phyloP scores from a whole-genome alignment of 2,329 filamentous ascomycete species.

The Tympanopsis confertula region DNA sequence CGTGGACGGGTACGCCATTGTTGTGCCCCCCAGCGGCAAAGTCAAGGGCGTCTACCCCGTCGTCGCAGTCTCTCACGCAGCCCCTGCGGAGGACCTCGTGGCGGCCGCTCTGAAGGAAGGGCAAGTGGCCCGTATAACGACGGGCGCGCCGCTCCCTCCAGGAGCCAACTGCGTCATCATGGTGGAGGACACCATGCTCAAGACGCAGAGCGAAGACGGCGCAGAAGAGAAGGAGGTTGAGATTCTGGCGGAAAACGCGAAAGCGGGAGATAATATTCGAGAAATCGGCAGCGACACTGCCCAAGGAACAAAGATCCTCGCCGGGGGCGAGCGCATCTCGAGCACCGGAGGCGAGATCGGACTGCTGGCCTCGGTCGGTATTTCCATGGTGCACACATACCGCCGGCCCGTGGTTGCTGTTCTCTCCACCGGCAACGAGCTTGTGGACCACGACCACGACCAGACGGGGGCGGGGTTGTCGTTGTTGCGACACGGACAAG shows the following conservation, averaged over 20 bases:
- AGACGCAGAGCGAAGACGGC: conserved; percentile 64
- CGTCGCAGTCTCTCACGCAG: conserved; percentile 73
- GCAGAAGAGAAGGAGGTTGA: conserved; percentile 80
- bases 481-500: conserved; percentile 69
- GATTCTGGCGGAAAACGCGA: conserved; percentile 67
- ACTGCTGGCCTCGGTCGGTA: conserved; percentile 74
- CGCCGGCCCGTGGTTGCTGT: conserved; percentile 71
- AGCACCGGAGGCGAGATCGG: conserved; percentile 84
- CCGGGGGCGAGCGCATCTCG: conserved; percentile 71
- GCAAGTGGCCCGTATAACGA: conserved; percentile 81
- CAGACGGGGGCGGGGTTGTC: too few species aligned
- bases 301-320: conserved; percentile 57
- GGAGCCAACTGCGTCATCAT: conserved; percentile 87
- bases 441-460: conserved; percentile 61
- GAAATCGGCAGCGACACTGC: conserved; percentile 82
- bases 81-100: conserved; percentile 49
- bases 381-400: conserved; percentile 59
- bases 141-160: conserved; percentile 78
- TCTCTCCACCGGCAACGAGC: conserved; percentile 88
- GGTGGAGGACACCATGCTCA: conserved; percentile 85
- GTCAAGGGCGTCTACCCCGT: conserved; percentile 79
- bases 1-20: conserved; percentile 87
- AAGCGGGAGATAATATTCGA: conserved; percentile 74
- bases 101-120: conserved; percentile 55
- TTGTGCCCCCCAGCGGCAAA: conserved; percentile 48